phyloP scores from a whole-genome alignment of 768 basidiomycete genomes.

The Tulasnella sp. region DNA sequence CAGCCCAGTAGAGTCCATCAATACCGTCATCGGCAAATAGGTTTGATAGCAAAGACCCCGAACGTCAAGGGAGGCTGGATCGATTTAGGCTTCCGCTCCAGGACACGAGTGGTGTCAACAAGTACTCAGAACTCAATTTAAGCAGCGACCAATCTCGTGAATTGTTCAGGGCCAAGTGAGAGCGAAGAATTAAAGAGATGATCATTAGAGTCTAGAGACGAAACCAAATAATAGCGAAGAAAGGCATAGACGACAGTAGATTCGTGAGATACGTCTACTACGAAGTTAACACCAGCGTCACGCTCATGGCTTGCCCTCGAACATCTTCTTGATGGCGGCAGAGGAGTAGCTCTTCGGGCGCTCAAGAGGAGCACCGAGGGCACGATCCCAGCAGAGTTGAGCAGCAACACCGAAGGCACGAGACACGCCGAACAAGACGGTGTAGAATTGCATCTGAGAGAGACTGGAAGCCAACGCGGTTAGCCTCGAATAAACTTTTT shows the following conservation, averaged over 20 bases:
- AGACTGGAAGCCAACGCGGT: slow-evolving; percentile 43
- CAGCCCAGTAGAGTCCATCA: too few relatives aligned
- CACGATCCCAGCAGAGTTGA: slow-evolving; percentile 90
- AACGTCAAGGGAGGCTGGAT: too few relatives aligned
- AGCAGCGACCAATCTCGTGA: too few relatives aligned
- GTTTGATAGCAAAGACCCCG: too few relatives aligned
- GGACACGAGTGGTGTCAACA: too few relatives aligned
- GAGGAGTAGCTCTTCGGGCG: slow-evolving; percentile 90
- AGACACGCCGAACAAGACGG: slow-evolving; percentile 95
- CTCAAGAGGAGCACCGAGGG: slow-evolving; percentile 85
- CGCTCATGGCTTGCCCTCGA: slow-evolving; percentile 48
- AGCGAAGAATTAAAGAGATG: background rate
- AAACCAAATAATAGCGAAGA: background rate
- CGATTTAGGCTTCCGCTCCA: too few relatives aligned
- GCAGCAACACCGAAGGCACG: slow-evolving; percentile 86
- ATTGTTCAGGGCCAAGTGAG: background rate
- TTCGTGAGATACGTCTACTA: background rate
- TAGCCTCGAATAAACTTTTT: background rate
- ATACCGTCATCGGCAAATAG: too few relatives aligned
- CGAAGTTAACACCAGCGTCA: background rate
- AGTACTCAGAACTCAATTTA: too few relatives aligned
- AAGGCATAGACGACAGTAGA: background rate
- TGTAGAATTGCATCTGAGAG: slow-evolving; percentile 92
- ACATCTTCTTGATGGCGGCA: slow-evolving; percentile 72
- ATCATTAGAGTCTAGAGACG: slow-evolving; percentile 1